Evolutionary conservation across 2,329 filamentous ascomycete species (phyloP).

Genomic region (Fusarium annulatum): DNA sequence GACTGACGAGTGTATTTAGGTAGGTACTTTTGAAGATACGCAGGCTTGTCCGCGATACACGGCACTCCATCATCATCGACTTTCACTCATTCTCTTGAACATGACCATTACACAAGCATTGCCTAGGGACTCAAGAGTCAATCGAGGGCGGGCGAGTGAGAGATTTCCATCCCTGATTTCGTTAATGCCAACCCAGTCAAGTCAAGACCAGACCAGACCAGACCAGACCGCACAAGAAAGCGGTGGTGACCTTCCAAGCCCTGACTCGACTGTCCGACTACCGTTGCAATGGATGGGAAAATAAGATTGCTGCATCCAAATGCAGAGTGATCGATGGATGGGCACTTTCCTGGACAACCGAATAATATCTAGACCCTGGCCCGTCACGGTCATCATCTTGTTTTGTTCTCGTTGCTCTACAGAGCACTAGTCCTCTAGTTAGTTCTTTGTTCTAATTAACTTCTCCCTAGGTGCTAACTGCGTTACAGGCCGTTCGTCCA

Average conservation of each 20-base stretch:
- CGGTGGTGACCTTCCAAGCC: slow-evolving; percentile 20
- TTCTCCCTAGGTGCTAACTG: slow-evolving; percentile 1
- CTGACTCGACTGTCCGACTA: slow-evolving; percentile 31
- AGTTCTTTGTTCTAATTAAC: not conserved
- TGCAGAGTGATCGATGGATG: slow-evolving; percentile 20
- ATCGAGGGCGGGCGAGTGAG: slow-evolving; percentile 1
- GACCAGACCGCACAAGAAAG: not conserved
- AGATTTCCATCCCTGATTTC: slow-evolving; percentile 16
- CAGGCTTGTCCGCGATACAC: not conserved
- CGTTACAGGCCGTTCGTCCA: slow-evolving; percentile 21
- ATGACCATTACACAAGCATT: not conserved
- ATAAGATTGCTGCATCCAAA: slow-evolving; percentile 28
- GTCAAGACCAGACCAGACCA: not conserved
- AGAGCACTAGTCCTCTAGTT: not conserved
- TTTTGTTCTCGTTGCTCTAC: not conserved
- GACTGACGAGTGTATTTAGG: not conserved
- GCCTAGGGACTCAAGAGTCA: not conserved
- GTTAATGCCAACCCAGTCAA: slow-evolving; percentile 3
- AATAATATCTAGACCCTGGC: slow-evolving; percentile 3
- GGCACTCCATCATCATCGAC: too few species aligned
- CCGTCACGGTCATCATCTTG: slow-evolving; percentile 1
- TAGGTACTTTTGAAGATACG: not conserved
- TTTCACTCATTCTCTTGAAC: not conserved
- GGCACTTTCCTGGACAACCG: slow-evolving; percentile 11
- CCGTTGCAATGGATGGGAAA: slow-evolving; percentile 19